Evolutionary conservation across 495 filamentous ascomycete genomes (phyloP).

Genomic region (Tuber umbilicatum): DNA sequence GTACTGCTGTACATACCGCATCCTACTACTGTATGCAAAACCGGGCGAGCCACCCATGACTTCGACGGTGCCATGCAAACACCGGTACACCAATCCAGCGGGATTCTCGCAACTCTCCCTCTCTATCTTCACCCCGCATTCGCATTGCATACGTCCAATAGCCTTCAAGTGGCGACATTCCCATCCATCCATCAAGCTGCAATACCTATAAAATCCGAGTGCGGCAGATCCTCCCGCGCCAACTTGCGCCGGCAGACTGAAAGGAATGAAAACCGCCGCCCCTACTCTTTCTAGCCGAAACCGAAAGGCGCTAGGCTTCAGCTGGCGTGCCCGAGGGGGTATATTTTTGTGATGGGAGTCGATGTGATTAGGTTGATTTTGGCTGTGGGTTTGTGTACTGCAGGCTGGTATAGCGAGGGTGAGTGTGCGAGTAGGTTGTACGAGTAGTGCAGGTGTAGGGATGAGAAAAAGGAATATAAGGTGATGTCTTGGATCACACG

Average conservation of each 20-base stretch:
- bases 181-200: not conserved
- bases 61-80: not conserved
- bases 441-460: not conserved
- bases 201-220: not conserved
- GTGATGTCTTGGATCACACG: not conserved
- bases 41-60: not conserved
- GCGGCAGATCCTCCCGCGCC: not conserved
- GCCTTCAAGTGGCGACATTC: not conserved
- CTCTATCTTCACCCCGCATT: not conserved
- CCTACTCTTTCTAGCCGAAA: not conserved
- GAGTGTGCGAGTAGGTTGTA: not conserved
- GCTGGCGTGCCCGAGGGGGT: not conserved
- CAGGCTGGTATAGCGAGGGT: not conserved
- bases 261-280: not conserved
- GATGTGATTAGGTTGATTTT: not conserved
- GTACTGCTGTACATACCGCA: not conserved
- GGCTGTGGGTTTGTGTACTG: not conserved
- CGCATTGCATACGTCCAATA: not conserved
- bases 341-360: not conserved
- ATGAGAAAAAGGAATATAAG: not conserved
- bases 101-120: not conserved
- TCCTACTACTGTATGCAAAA: too few species aligned
- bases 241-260: not conserved
- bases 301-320: not conserved
- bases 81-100: not conserved